Evolutionary conservation across 352 stramenopile genomes (phyloP).

Genomic region (Thraustochytrium sp.): DNA sequence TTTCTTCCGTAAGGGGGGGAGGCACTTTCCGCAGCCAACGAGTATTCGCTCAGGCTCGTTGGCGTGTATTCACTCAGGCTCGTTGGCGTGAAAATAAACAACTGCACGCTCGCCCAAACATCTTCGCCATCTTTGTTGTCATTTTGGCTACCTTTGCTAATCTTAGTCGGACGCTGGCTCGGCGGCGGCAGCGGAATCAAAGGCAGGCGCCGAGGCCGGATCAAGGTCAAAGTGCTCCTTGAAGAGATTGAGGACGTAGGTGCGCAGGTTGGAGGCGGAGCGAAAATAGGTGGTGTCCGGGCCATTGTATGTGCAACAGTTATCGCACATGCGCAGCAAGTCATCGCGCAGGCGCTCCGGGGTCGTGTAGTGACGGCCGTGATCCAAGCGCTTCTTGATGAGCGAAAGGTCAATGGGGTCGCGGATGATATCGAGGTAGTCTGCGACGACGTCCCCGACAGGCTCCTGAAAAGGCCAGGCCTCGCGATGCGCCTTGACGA

Average conservation of each 20-base stretch:
- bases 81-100: too few relatives aligned
- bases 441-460: conserved; percentile 82
- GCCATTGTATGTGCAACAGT: conserved; percentile 95
- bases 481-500: conserved; percentile 85
- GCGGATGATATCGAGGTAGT: conserved; percentile 95
- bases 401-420: conserved; percentile 69
- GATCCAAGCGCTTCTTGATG: conserved; percentile 48
- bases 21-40: too few relatives aligned
- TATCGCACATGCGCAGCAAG: conserved; percentile 91
- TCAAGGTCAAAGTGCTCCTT: not conserved
- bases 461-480: conserved; percentile 96
- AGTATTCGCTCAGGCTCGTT: too few relatives aligned
- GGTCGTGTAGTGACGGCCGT: conserved; percentile 67
- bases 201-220: not conserved
- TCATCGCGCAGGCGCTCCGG: conserved; percentile 85
- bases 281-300: conserved; percentile 50
- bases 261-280: conserved; percentile 17
- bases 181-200: not conserved
- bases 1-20: too few relatives aligned
- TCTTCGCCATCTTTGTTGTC: too few relatives aligned
- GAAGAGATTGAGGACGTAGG: conserved; percentile 43
- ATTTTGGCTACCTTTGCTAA: too few relatives aligned
- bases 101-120: too few relatives aligned
- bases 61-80: too few relatives aligned
- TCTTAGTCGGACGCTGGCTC: too few relatives aligned